A percentile compares a stretch with the other conserved stretches of the same genome.
phyloP scores from a whole-genome alignment of 345 rosid species.

The Heritiera littoralis region DNA sequence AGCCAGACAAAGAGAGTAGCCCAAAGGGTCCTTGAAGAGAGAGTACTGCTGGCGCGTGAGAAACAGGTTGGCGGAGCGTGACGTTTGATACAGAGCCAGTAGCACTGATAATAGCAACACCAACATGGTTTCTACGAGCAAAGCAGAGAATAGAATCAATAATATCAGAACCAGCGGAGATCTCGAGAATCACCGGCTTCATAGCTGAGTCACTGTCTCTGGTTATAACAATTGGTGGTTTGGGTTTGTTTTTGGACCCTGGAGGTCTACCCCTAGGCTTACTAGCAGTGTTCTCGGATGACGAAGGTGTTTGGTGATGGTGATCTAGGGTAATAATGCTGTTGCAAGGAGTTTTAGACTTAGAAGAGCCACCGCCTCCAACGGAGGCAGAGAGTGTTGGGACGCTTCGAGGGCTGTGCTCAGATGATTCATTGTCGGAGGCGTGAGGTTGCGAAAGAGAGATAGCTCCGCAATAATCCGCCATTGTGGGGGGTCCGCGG shows the following conservation, averaged over 20 bases:
- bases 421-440: conserved; percentile 39
- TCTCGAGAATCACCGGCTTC: conserved; percentile 50
- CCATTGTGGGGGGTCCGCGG: conserved; percentile 30
- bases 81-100: conserved; percentile 47
- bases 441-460: conserved; percentile 40
- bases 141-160: conserved; percentile 39
- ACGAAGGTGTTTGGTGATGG: background rate
- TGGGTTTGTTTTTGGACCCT: conserved; percentile 63
- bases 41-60: conserved; percentile 33
- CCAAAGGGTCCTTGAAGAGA: conserved; percentile 47
- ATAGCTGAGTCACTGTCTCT: conserved; percentile 36
- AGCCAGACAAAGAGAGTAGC: conserved; percentile 46
- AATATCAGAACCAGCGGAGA: conserved; percentile 53
- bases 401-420: conserved; percentile 27
- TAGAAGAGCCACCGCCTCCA: conserved; percentile 20
- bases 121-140: conserved; percentile 32
- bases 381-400: conserved; percentile 17
- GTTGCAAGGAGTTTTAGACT: background rate
- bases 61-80: conserved; percentile 44
- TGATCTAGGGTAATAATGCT: conserved; percentile 12
- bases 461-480: conserved; percentile 33
- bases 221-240: conserved; percentile 45
- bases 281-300: background rate
- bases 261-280: conserved; percentile 60
- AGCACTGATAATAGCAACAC: conserved; percentile 43